Evolutionary conservation across 305 asterid species (phyloP).

Genomic region (Striga hermonthica): DNA sequence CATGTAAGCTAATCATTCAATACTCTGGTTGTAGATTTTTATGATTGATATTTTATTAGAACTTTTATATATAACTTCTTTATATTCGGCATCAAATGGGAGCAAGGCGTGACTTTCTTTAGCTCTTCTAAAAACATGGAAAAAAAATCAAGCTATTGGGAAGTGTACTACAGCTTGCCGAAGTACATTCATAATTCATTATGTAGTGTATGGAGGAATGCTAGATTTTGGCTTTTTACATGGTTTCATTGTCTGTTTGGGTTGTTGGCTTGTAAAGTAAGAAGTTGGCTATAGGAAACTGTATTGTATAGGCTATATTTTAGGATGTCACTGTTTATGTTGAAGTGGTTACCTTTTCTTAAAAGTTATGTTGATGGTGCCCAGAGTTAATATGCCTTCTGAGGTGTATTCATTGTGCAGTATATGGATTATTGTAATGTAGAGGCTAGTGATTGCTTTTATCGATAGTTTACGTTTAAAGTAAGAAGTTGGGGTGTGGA

Average conservation of each 20-base stretch:
- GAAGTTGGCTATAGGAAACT: neutral
- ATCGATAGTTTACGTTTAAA: neutral
- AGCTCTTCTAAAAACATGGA: slow-evolving; percentile 8
- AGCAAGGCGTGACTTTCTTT: slow-evolving; percentile 8
- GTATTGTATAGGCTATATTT: too few species aligned
- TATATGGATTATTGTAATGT: neutral
- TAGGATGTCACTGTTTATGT: too few species aligned
- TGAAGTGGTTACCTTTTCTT: too few species aligned
- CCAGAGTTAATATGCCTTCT: too few species aligned
- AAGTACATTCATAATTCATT: neutral
- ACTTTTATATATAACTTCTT: slow-evolving; percentile 10
- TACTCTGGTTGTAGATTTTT: slow-evolving; percentile 22
- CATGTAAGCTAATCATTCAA: slow-evolving; percentile 49
- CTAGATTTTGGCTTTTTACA: neutral
- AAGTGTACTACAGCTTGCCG: too few species aligned
- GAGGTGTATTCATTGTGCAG: too few species aligned
- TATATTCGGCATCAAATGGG: slow-evolving; percentile 24
- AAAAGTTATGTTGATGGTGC: too few species aligned
- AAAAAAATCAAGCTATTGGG: too few species aligned
- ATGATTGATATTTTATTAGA: slow-evolving; percentile 12
- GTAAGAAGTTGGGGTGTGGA: neutral
- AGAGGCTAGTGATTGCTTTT: slow-evolving; percentile 3
- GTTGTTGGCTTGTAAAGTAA: neutral
- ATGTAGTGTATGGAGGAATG: slow-evolving; percentile 7
- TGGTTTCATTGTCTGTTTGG: too few species aligned